Conservation (phyloP, 768 basidiomycete genomes). For the Trametes punicea region DNA sequence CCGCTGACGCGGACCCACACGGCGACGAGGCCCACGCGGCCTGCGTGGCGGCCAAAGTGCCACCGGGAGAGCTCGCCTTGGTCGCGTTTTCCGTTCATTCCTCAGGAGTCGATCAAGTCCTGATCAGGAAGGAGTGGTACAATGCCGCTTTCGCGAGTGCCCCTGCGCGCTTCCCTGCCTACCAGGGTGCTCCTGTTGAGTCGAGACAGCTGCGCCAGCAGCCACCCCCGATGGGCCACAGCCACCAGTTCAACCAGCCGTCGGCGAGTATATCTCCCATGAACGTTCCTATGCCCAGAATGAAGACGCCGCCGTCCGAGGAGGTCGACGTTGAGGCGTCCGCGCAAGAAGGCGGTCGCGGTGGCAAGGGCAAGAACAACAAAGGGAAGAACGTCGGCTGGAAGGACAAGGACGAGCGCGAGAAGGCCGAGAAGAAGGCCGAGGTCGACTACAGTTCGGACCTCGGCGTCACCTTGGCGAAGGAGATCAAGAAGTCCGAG, state of each 20-base stretch:
- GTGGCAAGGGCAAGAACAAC: slow-evolving; percentile 47
- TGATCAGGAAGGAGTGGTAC: slow-evolving; percentile 84
- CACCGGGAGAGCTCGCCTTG: slow-evolving; percentile 71
- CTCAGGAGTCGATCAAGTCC: slow-evolving; percentile 83
- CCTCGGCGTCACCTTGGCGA: slow-evolving; percentile 56
- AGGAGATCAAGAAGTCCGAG: slow-evolving; percentile 82
- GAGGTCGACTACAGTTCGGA: slow-evolving; percentile 34
- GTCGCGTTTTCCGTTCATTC: slow-evolving; percentile 89
- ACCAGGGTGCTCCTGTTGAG: slow-evolving; percentile 28
- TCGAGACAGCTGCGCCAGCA: slow-evolving; percentile 18
- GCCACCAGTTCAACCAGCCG: slow-evolving; percentile 19
- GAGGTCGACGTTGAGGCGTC: slow-evolving; percentile 65
- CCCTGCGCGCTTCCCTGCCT: slow-evolving; percentile 59
- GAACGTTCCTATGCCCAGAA: slow-evolving; percentile 32
- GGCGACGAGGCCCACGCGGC: slow-evolving; percentile 83
- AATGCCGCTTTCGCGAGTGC: slow-evolving; percentile 60
- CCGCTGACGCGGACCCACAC: slow-evolving; percentile 77
- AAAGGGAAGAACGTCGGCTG: slow-evolving; percentile 59
- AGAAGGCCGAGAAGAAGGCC: slow-evolving; percentile 38
- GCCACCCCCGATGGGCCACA: neutral
- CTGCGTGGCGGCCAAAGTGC: slow-evolving; percentile 76
- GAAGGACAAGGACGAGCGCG: slow-evolving; percentile 54
- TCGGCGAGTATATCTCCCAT: slow-evolving; percentile 17
- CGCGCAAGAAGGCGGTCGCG: slow-evolving; percentile 53
- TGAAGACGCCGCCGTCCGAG: slow-evolving; percentile 71